Base-by-base conservation (phyloP, 768 basidiomycete species). In the Lenzites betulinus region DNA sequence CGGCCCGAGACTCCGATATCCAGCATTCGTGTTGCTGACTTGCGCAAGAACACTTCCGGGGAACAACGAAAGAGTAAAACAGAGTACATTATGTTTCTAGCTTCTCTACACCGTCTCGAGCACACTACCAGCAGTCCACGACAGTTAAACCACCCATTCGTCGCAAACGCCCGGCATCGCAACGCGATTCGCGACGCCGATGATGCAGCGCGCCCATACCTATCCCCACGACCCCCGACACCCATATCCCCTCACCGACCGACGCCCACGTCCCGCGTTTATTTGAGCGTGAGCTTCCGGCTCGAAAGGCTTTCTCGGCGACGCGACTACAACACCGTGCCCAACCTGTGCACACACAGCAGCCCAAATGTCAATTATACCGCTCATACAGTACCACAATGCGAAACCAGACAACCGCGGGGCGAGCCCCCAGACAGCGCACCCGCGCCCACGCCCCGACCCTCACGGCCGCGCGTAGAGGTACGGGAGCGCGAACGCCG, bases 401-500 rank as follows among this genome's bases (percentile, higher is more conserved):
- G 25, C 26, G 38, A 33, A 2, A 3, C 9, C 13, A 8, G 36
- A 16, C 15, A 39, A 23, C 6, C 8, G 3, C 30, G 16, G 51
- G 30, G 4, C 22, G 36, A 38, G 56, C 61, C 62, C 53, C 53
- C 57, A 59, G 56, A 58, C 57, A 54, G 51, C 56, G 38, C 38
- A 13, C 38, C 18, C 35, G 13, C 35, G 35, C 7, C 7, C 35
- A 13, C 35, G n/a, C n/a, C n/a, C n/a, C 30, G 30, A 33, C 6
- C 26, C 23, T 59, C 44, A 64, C 51, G 53, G 50, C 66, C 64
- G 69, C 44, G 58, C 64, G 63, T 63, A 69, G 58, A 74, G 51
- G 59, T 69, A 69, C 43, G 73, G 73, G 56, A 71, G 47, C 39
- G 68, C 49, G 59, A 74, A 69, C 38, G 74, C 74, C 16, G 70